phyloP scores from a whole-genome alignment of 2,329 filamentous ascomycete species.

The Aspergillus pseudotamarii region DNA sequence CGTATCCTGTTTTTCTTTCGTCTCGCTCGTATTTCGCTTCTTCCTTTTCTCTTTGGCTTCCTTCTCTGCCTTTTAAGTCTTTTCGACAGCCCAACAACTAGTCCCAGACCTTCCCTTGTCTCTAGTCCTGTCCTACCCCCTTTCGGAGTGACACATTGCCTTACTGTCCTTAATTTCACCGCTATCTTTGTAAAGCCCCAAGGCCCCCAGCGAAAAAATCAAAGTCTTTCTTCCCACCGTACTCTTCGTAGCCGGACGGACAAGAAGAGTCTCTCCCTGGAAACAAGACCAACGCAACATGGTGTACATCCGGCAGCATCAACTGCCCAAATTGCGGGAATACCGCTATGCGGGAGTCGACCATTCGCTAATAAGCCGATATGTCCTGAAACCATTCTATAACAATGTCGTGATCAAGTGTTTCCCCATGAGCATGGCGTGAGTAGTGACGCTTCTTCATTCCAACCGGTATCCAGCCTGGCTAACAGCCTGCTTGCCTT shows the following conservation, averaged over 20 bases:
- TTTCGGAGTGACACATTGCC: neutral
- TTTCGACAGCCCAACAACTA: neutral
- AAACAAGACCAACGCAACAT: constrained; percentile 54
- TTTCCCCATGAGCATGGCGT: constrained; percentile 95
- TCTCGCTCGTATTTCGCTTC: constrained; percentile 9
- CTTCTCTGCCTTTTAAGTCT: constrained; percentile 2
- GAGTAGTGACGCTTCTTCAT: constrained; percentile 39
- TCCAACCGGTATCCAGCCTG: neutral
- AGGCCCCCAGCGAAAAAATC: neutral
- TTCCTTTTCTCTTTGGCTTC: constrained; percentile 1
- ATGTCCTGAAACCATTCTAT: constrained; percentile 97
- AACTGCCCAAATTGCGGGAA: constrained; percentile 82
- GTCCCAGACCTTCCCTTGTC: neutral
- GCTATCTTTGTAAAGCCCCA: neutral
- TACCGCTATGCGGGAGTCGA: constrained; percentile 97
- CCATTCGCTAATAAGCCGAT: constrained; percentile 84
- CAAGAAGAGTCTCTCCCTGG: constrained; percentile 5
- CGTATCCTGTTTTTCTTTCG: constrained; percentile 13
- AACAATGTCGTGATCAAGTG: constrained; percentile 89
- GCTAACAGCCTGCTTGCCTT: constrained; percentile 20
- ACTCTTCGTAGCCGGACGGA: neutral
- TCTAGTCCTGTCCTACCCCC: neutral
- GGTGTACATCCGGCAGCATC: constrained; percentile 94
- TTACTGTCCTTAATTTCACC: constrained; percentile 4
- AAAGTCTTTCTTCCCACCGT: neutral